A percentile compares a stretch with the other conserved stretches of the same genome.
These are phyloP conservation scores for Nothophaeocryptopus gaeumannii DNA, from an alignment of 2,329 filamentous ascomycete genomes.

Conservation along the genomic window DNA sequence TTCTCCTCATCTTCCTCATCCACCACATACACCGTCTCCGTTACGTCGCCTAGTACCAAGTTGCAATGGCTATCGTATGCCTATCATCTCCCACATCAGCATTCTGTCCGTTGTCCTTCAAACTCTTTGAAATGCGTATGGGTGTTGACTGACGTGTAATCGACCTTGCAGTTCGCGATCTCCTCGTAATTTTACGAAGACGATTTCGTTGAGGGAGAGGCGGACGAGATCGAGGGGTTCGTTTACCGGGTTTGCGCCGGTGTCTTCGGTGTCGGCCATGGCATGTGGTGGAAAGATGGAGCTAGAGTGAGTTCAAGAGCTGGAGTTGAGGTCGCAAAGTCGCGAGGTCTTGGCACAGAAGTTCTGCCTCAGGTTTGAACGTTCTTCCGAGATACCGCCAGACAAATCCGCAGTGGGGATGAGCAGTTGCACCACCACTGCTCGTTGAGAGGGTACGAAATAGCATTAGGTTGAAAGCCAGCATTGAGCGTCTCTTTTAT, in stretches of 20 bases:
- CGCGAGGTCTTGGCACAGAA: neutral
- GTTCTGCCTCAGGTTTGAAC: too few relatives aligned
- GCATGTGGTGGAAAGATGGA: neutral
- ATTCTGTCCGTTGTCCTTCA: too few relatives aligned
- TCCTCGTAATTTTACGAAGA: constrained; percentile 94
- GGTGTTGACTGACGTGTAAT: constrained; percentile 68
- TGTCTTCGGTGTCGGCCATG: constrained; percentile 81
- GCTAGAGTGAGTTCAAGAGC: neutral
- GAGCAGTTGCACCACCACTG: too few relatives aligned
- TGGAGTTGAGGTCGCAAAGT: neutral
- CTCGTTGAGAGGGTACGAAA: too few relatives aligned
- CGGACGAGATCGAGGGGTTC: constrained; percentile 96
- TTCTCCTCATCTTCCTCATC: constrained; percentile 83
- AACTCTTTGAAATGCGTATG: too few relatives aligned
- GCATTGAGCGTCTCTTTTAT: too few relatives aligned
- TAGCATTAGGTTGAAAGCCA: too few relatives aligned
- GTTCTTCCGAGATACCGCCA: too few relatives aligned
- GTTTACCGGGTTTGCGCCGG: constrained; percentile 59
- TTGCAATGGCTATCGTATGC: constrained; percentile 99
- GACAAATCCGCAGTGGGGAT: too few relatives aligned
- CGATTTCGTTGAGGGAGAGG: constrained; percentile 88
- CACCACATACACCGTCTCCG: constrained; percentile 92
- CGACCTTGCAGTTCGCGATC: constrained; percentile 94
- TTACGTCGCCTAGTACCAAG: constrained; percentile 88
- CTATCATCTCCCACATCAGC: constrained; percentile 48